Conservation (phyloP, 2,329 filamentous ascomycete species). For the Mycosphaerella sp. region DNA sequence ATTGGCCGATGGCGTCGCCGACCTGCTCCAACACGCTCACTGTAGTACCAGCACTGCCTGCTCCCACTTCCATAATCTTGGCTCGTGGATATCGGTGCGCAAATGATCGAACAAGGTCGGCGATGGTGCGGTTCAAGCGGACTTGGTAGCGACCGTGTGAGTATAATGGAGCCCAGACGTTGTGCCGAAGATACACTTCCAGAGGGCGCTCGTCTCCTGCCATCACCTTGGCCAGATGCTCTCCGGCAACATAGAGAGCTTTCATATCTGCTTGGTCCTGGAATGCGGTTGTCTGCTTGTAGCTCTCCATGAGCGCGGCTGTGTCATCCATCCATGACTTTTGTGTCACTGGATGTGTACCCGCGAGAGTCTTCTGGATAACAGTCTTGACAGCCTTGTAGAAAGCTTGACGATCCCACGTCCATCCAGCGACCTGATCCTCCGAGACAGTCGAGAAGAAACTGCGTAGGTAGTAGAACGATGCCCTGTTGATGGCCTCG, state of each 20-base stretch:
- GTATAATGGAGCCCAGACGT: conserved; percentile 19
- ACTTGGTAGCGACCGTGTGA: conserved; percentile 37
- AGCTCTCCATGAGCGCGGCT: conserved; percentile 13
- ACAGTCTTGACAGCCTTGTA: conserved; percentile 10
- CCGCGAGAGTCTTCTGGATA: conserved; percentile 10
- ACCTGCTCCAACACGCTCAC: conserved; percentile 33
- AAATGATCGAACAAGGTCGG: conserved; percentile 22
- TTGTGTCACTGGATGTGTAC: conserved; percentile 11
- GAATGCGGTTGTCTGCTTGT: conserved; percentile 10
- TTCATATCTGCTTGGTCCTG: conserved; percentile 16
- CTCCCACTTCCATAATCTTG: conserved; percentile 42
- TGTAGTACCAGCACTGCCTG: conserved; percentile 42
- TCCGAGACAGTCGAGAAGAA: conserved; percentile 14
- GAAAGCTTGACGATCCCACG: conserved; percentile 18
- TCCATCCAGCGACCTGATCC: conserved; percentile 12
- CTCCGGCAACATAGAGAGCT: conserved; percentile 26
- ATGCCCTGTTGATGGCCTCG: conserved; percentile 17
- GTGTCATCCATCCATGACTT: conserved; percentile 14
- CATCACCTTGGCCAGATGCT: conserved; percentile 34
- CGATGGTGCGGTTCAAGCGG: conserved; percentile 30
- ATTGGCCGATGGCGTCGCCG: conserved; percentile 33
- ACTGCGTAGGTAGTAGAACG: conserved; percentile 15
- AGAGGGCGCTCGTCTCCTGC: conserved; percentile 23
- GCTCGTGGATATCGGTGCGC: conserved; percentile 39
- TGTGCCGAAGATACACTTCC: conserved; percentile 16